Evolutionary conservation across 1,139 yeast species (phyloP).

Genomic region (Geotrichum cucujoidarum): DNA sequence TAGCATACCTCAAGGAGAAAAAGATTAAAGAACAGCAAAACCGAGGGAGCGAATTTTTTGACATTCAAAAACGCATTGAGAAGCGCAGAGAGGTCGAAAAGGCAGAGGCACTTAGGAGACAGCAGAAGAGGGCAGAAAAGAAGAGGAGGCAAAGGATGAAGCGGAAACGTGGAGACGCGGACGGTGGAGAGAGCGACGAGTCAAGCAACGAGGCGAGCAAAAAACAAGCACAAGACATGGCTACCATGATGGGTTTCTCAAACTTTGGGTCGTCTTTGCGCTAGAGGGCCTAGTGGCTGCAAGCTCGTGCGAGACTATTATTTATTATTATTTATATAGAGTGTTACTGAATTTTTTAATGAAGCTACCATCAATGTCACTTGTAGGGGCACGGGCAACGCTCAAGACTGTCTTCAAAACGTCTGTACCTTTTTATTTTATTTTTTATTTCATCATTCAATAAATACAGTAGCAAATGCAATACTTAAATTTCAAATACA

Average conservation of each 20-base stretch:
- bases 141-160: constrained; percentile 24
- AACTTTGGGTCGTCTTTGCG: constrained; percentile 41
- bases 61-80: constrained; percentile 45
- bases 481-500: constrained; percentile 43
- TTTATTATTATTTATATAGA: no score
- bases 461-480: constrained; percentile 1
- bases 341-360: no score
- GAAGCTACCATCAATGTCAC: no score
- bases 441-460: not conserved
- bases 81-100: constrained; percentile 43
- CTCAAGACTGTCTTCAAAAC: no score
- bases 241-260: constrained; percentile 55
- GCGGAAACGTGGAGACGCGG: constrained; percentile 29
- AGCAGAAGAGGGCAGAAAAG: constrained; percentile 28
- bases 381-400: no score
- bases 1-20: constrained; percentile 33
- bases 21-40: constrained; percentile 39
- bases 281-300: no score
- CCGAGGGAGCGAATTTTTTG: constrained; percentile 39
- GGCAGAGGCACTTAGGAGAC: constrained; percentile 33
- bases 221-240: constrained; percentile 36
- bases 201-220: constrained; percentile 21
- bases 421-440: not conserved
- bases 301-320: no score
- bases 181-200: constrained; percentile 21